phyloP scores from a whole-genome alignment of 371 early-diverging fungal genomes.

The Mortierella sp. region DNA sequence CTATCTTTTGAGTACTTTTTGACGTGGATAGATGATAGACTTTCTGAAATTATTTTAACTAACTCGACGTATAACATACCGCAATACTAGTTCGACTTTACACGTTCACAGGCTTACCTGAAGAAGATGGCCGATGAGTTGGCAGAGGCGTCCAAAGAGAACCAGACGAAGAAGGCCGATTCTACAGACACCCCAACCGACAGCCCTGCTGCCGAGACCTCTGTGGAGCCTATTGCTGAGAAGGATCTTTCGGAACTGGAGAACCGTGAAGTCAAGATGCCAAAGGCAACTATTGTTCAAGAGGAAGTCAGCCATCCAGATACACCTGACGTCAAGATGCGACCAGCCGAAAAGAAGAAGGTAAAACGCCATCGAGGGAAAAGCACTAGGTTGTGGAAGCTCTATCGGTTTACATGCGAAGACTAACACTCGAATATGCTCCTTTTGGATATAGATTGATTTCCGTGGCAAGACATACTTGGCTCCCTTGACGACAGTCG shows the following conservation, averaged over 20 bases:
- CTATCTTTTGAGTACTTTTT: background rate
- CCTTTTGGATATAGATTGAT: slow-evolving; percentile 71
- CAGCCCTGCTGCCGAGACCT: slow-evolving; percentile 4
- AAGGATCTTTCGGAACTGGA: slow-evolving; percentile 21
- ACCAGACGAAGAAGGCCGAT: slow-evolving; percentile 16
- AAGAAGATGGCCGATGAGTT: slow-evolving; percentile 60
- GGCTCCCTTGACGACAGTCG: slow-evolving; percentile 98
- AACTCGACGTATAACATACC: background rate
- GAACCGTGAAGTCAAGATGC: slow-evolving; percentile 30
- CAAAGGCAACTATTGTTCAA: slow-evolving; percentile 12
- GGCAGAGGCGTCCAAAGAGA: slow-evolving; percentile 43
- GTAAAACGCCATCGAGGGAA: slow-evolving; percentile 1
- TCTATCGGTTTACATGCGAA: too few relatives aligned
- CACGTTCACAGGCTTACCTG: slow-evolving; percentile 61
- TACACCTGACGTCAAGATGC: slow-evolving; percentile 53
- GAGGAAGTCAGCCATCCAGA: slow-evolving; percentile 42
- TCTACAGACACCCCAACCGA: slow-evolving; percentile 13
- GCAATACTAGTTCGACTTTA: slow-evolving; percentile 63
- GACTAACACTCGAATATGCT: background rate
- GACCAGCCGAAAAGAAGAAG: slow-evolving; percentile 56
- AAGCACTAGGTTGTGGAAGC: background rate
- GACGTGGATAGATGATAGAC: background rate
- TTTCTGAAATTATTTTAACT: background rate
- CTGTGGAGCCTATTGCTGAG: slow-evolving; percentile 24
- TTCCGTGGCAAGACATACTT: slow-evolving; percentile 93